These are phyloP conservation scores for Hortiboletus campestris DNA, from an alignment of 768 basidiomycete genomes.

Conservation along the genomic window DNA sequence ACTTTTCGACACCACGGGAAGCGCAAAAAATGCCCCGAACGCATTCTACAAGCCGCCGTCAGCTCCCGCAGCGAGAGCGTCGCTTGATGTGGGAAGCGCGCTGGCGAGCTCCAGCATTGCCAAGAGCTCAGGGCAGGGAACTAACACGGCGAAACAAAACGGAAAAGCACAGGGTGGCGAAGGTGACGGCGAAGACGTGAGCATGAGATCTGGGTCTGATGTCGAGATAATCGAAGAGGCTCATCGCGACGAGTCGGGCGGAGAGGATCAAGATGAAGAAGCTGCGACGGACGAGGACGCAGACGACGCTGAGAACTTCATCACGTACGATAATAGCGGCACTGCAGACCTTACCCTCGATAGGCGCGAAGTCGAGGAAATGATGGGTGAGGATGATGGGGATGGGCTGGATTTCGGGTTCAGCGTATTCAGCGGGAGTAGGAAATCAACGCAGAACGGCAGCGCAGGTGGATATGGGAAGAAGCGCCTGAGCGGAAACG, in stretches of 20 bases:
- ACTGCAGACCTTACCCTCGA: slow-evolving; percentile 20
- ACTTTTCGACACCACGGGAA: slow-evolving; percentile 44
- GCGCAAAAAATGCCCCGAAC: slow-evolving; percentile 54
- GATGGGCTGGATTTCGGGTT: slow-evolving; percentile 14
- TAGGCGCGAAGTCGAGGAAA: slow-evolving; percentile 5
- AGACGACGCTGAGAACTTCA: slow-evolving; percentile 14
- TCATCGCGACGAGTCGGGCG: not conserved
- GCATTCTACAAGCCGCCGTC: slow-evolving; percentile 65
- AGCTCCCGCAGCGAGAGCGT: not conserved
- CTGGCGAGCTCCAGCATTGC: not conserved
- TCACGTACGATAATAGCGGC: slow-evolving; percentile 19
- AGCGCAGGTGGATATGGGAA: not conserved
- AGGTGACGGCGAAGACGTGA: slow-evolving; percentile 16
- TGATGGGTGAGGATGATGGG: slow-evolving; percentile 4
- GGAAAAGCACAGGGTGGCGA: slow-evolving; percentile 3
- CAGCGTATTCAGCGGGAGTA: slow-evolving; percentile 20
- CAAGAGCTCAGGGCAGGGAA: not conserved
- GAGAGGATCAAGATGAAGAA: slow-evolving; percentile 5
- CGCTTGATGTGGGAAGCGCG: slow-evolving; percentile 1
- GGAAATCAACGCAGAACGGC: not conserved
- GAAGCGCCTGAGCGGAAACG: not conserved
- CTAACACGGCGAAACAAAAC: not conserved
- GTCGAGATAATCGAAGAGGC: slow-evolving; percentile 11
- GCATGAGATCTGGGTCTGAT: slow-evolving; percentile 22
- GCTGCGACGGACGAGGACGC: slow-evolving; percentile 11